Evolutionary conservation across 768 basidiomycete species (phyloP).

Genomic region (Gyrodon lividus): DNA sequence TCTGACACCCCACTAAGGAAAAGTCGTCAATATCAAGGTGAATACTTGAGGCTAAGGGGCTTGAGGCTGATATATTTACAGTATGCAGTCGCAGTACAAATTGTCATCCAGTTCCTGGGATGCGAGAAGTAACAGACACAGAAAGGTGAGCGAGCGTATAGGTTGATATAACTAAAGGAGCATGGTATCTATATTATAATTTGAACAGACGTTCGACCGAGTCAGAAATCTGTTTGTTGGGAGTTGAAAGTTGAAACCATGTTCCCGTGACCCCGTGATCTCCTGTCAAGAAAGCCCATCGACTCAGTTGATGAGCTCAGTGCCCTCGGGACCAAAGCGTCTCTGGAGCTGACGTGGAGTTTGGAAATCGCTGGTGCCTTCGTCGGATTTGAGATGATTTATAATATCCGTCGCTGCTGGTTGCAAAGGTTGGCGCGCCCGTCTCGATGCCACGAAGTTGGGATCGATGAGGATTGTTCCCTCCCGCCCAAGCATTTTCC

Average conservation of each 20-base stretch:
- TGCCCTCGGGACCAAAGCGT: slow-evolving; percentile 23
- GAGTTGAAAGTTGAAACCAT: neutral
- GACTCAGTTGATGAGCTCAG: slow-evolving; percentile 19
- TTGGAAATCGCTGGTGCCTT: neutral
- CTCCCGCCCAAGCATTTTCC: slow-evolving; percentile 20
- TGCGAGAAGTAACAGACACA: slow-evolving; percentile 1
- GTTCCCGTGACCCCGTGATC: neutral
- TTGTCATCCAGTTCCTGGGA: slow-evolving; percentile 25
- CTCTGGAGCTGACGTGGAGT: neutral
- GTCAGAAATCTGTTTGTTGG: neutral
- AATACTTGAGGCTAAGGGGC: neutral
- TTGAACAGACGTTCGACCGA: neutral
- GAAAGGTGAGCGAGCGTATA: neutral
- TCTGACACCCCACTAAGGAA: neutral
- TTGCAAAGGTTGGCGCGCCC: neutral
- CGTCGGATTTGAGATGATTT: neutral
- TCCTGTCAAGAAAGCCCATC: neutral
- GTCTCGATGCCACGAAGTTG: neutral
- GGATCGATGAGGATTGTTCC: slow-evolving; percentile 10
- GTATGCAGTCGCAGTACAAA: neutral
- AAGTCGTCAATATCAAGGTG: neutral
- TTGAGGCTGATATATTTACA: neutral
- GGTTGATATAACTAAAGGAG: neutral
- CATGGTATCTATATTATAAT: neutral
- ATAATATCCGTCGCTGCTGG: neutral